Percentiles rank a stretch among this genome's conserved stretches.
phyloP scores from a whole-genome alignment of 371 early-diverging fungal genomes.

The Apophysomyces elegans region DNA sequence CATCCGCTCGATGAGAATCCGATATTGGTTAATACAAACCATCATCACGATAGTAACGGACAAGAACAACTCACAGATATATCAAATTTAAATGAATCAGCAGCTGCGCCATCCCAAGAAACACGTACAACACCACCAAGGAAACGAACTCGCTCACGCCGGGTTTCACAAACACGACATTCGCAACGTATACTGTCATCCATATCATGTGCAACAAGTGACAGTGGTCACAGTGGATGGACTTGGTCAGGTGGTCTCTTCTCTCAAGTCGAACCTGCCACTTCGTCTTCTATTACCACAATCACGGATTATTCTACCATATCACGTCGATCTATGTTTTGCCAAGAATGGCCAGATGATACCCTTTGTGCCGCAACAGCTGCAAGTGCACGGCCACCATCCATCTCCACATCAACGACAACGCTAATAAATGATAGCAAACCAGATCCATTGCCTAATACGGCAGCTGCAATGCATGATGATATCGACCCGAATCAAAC shows the following conservation, averaged over 20 bases:
- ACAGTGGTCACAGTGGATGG: conserved; percentile 17
- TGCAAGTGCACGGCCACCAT: conserved; percentile 10
- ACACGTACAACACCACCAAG: not conserved
- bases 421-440: conserved; percentile 15
- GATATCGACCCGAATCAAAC: not conserved
- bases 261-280: conserved; percentile 35
- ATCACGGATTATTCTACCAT: conserved; percentile 29
- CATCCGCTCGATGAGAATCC: not conserved
- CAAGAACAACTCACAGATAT: not conserved
- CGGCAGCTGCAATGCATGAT: conserved; percentile 8
- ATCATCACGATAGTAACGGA: not conserved
- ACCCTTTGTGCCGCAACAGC: not conserved
- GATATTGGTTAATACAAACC: not conserved
- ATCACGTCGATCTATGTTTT: conserved; percentile 22
- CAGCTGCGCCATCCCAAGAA: too few species aligned
- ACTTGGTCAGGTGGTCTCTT: conserved; percentile 27
- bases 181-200: conserved; percentile 5
- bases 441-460: conserved; percentile 8
- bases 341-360: conserved; percentile 21
- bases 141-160: not conserved
- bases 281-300: conserved; percentile 24
- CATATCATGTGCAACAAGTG: conserved; percentile 14
- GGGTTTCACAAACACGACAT: not conserved
- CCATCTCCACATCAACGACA: conserved; percentile 4
- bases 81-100: not conserved